Evolutionary conservation across 2,329 filamentous ascomycete genomes (phyloP).

Genomic region (Alternaria postmessia): DNA sequence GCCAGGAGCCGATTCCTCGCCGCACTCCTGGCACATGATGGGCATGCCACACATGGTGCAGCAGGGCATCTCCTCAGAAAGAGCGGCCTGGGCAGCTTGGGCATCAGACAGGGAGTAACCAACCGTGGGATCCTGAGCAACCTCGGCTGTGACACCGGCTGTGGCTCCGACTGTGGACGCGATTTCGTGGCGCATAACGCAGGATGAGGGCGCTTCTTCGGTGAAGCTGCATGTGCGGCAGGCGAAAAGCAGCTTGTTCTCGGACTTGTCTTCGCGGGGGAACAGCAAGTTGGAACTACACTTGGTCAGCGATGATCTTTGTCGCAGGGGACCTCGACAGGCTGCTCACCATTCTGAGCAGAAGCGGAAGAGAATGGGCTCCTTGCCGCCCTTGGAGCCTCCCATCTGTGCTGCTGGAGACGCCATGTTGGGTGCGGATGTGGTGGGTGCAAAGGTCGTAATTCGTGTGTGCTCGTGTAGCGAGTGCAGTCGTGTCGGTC

Average conservation of each 20-base stretch:
- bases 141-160: constrained; percentile 95
- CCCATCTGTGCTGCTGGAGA: constrained; percentile 43
- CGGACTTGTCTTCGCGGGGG: constrained; percentile 88
- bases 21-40: constrained; percentile 63
- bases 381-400: constrained; percentile 54
- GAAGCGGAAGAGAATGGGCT: constrained; percentile 96
- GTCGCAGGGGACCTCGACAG: background rate
- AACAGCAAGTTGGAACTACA: constrained; percentile 93
- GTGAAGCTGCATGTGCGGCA: constrained; percentile 95
- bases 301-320: constrained; percentile 9
- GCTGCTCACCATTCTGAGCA: constrained; percentile 85
- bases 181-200: constrained; percentile 94
- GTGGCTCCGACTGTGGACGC: constrained; percentile 93
- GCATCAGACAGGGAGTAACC: constrained; percentile 62
- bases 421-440: constrained; percentile 37
- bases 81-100: constrained; percentile 36
- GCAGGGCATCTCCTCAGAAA: constrained; percentile 52
- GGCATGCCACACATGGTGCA: constrained; percentile 67
- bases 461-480: background rate
- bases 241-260: constrained; percentile 88
- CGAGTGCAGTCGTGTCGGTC: background rate
- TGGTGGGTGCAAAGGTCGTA: background rate
- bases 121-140: constrained; percentile 98
- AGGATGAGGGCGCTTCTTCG: constrained; percentile 84
- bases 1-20: constrained; percentile 54